Percentiles rank a stretch among this genome's conserved stretches.
Conservation (phyloP, 305 asterid genomes). For the Rubia tinctorum region DNA sequence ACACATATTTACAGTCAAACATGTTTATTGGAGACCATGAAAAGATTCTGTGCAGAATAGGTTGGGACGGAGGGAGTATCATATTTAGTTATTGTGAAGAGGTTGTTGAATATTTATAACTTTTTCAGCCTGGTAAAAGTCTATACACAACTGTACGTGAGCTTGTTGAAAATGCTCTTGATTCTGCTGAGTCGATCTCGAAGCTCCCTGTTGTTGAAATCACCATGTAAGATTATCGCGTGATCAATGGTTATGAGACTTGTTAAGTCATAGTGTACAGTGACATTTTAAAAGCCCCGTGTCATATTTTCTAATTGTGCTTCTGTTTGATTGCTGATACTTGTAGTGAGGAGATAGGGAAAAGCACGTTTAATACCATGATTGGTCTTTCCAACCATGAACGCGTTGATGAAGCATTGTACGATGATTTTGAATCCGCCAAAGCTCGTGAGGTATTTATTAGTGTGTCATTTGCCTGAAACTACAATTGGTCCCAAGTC, state of each 20-base stretch:
- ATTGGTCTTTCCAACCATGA: constrained; percentile 70
- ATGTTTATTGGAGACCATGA: no score
- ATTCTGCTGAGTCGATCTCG: constrained; percentile 84
- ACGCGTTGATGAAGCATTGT: constrained; percentile 69
- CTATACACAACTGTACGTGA: constrained; percentile 89
- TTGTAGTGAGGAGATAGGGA: constrained; percentile 77
- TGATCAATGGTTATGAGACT: neutral
- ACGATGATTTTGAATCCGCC: constrained; percentile 84
- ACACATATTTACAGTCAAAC: no score
- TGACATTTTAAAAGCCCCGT: constrained; percentile 13
- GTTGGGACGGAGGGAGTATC: no score
- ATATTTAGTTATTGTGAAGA: constrained; percentile 36
- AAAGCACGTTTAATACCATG: constrained; percentile 57
- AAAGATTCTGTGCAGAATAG: no score
- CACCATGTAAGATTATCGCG: constrained; percentile 50
- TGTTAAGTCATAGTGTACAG: neutral
- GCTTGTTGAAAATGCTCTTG: constrained; percentile 96
- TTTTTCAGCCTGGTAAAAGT: constrained; percentile 75
- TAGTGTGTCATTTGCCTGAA: neutral
- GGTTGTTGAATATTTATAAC: constrained; percentile 72
- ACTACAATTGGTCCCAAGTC: neutral
- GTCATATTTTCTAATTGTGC: neutral
- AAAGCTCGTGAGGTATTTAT: constrained; percentile 81
- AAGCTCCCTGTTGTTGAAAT: constrained; percentile 81
- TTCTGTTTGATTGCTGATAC: constrained; percentile 11